Evolutionary conservation across 768 basidiomycete genomes (phyloP).

Genomic region (Tricholoma bakamatsutake): DNA sequence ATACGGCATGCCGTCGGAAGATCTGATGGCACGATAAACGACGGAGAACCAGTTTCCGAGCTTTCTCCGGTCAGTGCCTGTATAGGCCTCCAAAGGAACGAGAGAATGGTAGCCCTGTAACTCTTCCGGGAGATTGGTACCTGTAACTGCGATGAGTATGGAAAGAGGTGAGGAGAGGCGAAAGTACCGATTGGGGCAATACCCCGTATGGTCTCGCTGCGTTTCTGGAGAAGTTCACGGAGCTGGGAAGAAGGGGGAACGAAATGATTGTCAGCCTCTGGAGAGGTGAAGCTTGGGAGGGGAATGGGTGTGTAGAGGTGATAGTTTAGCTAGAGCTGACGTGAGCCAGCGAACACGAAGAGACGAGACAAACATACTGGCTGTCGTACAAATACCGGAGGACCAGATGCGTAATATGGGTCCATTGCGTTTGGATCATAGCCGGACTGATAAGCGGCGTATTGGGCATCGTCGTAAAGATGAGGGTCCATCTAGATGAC

Average conservation of each 20-base stretch:
- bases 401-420: constrained; percentile 34
- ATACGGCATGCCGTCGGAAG: constrained; percentile 73
- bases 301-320: constrained; percentile 82
- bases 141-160: constrained; percentile 28
- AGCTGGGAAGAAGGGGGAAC: constrained; percentile 44
- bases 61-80: constrained; percentile 57
- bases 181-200: constrained; percentile 31
- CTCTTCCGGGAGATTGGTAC: constrained; percentile 72
- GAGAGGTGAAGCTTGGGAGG: constrained; percentile 46
- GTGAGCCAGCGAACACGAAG: background rate
- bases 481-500: constrained; percentile 22
- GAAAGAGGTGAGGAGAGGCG: background rate
- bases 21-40: constrained; percentile 77
- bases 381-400: constrained; percentile 54
- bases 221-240: constrained; percentile 38
- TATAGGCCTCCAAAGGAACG: constrained; percentile 61
- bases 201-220: constrained; percentile 65
- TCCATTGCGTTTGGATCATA: constrained; percentile 33
- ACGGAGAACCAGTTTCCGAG: constrained; percentile 82
- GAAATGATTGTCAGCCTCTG: constrained; percentile 56
- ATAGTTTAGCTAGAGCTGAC: constrained; percentile 68
- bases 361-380: constrained; percentile 45
- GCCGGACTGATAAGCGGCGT: constrained; percentile 23
- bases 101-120: constrained; percentile 89
- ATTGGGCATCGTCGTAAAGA: constrained; percentile 26